Base-by-base conservation (phyloP, 768 basidiomycete species). In the Leccinum pellstonianum region DNA sequence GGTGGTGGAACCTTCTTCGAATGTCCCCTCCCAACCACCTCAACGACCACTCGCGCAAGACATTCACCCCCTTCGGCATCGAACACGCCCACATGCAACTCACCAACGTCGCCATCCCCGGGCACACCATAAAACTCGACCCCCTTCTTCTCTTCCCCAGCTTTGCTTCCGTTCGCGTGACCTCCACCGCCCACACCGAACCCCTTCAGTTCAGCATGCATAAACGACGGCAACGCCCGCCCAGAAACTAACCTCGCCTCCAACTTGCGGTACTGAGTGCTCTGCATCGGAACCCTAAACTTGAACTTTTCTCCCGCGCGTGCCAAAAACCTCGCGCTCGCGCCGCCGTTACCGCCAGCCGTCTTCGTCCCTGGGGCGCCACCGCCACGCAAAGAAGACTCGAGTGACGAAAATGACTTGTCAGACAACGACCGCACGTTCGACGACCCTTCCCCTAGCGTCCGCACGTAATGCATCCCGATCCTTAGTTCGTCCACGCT, bases 391-490 rank as follows among this genome's bases (percentile, higher is more conserved):
- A 79, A 80, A 11, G 85, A 86, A 4, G 86, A 86, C 66, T 84
- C 85, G 29, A 87, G 73, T 15, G 86, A 86, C 4, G 85, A 83
- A 65, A 85, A 85, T 12, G 87, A 86, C 68, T 66, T 70, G 58
- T 76, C 71, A 0, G 79, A 77, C 21, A 66, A 67, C 3, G 76
- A 77, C 12, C 67, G 71, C 49, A 65, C 68, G 56, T 65, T 68
- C 10, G 65, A 59, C 8, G 62, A 56, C 35, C 88, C 85, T 37
- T 79, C 85, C 21, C 87, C 90, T 57, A 90, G 77, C 14, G 86
- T 81, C 54, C 82, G 83, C 41, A 91, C 85, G 64, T 90, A 91
- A 64, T 84, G 85, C 63, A 89, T 79, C 7, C 87, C 87, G 69
- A 87, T 83, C 27, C 79, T 77, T 25, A 91, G 79, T 54, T 88